Evolutionary conservation across 345 rosid species (phyloP), one percentile per base, ranked within the genome.

Genomic region (Populus alba): DNA sequence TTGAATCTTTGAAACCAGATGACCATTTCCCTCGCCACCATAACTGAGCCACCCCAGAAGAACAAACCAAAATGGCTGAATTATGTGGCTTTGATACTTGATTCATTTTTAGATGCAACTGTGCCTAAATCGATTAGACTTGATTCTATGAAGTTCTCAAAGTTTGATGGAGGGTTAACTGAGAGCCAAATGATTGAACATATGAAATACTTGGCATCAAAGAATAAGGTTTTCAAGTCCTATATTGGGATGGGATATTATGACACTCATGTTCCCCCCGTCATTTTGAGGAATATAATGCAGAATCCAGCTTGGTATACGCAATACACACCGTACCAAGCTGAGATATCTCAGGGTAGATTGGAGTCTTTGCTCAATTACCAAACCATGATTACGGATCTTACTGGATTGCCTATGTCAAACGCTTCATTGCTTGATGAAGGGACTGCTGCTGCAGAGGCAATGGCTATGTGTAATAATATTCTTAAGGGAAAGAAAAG

Each of bases 291-390:
- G 82, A 96, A 96, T 71, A 90, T 94, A 43, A 84, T 92, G 93
- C 98, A 96, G 90, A 96, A 96, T 87, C 97, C 98, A 2, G 99
- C 91, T 78, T 96, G 99, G 99, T 96, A 96, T 70, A 96, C 97
- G 49, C 99, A 96, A 57, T 94, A 96, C 84, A 96, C 99, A 8
- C 99, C 98, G 17, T 96, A 96, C 77, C 99, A 94, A 77, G 98
- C 99, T 29, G 99, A 96, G 95, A 89, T 96, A 75, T 90, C 97
- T 39, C 97, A 96, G 72, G 99, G 99, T 3, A 82, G 99, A 13
- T 90, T 96, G 71, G 98, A 96, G 85, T 91, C 97, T 25, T 76
- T 94, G 85, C 95, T 96, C 59, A 96, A 90, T 87, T 96, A 79
- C 86, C 99, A 96, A 80, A 96, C 99, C 1, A 7, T 94, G 87